Evolutionary conservation across 768 basidiomycete genomes (phyloP).

Genomic region (Xerocomellus dryophilus): DNA sequence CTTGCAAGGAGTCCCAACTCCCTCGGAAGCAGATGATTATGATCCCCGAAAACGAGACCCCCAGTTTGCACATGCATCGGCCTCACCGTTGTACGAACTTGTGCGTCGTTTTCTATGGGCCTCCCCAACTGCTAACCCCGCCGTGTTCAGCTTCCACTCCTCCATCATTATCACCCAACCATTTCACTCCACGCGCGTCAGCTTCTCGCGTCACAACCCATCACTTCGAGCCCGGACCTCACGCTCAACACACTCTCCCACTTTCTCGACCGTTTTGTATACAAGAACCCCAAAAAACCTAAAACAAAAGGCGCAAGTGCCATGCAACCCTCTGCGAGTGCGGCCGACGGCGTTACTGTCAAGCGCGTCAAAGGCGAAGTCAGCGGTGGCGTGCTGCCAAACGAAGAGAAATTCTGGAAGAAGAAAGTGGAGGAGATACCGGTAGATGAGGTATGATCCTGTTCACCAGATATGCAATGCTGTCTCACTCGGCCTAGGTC

Average conservation of each 20-base stretch:
- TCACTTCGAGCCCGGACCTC: slow-evolving; percentile 85
- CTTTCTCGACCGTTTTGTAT: slow-evolving; percentile 96
- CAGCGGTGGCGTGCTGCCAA: slow-evolving; percentile 50
- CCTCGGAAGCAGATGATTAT: slow-evolving; percentile 45
- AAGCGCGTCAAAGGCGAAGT: slow-evolving; percentile 67
- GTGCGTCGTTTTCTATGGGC: slow-evolving; percentile 42
- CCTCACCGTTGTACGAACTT: slow-evolving; percentile 86
- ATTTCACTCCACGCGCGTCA: slow-evolving; percentile 83
- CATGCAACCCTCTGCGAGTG: slow-evolving; percentile 90
- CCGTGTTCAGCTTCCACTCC: slow-evolving; percentile 62
- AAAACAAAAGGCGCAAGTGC: slow-evolving; percentile 76
- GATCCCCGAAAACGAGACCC: slow-evolving; percentile 92
- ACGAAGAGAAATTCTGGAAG: slow-evolving; percentile 73
- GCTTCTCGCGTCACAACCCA: slow-evolving; percentile 64
- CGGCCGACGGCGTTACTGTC: slow-evolving; percentile 59
- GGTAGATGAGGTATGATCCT: slow-evolving; percentile 69
- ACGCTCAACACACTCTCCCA: slow-evolving; percentile 90
- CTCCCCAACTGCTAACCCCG: background rate
- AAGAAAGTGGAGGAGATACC: slow-evolving; percentile 69
- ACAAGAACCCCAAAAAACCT: slow-evolving; percentile 87
- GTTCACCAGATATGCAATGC: background rate
- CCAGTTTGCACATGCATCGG: slow-evolving; percentile 74
- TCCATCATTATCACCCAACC: slow-evolving; percentile 88
- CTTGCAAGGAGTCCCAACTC: slow-evolving; percentile 35
- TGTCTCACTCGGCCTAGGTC: slow-evolving; percentile 41